Base-by-base conservation (phyloP, 2,329 filamentous ascomycete genomes). In the Bertia moriformis region DNA sequence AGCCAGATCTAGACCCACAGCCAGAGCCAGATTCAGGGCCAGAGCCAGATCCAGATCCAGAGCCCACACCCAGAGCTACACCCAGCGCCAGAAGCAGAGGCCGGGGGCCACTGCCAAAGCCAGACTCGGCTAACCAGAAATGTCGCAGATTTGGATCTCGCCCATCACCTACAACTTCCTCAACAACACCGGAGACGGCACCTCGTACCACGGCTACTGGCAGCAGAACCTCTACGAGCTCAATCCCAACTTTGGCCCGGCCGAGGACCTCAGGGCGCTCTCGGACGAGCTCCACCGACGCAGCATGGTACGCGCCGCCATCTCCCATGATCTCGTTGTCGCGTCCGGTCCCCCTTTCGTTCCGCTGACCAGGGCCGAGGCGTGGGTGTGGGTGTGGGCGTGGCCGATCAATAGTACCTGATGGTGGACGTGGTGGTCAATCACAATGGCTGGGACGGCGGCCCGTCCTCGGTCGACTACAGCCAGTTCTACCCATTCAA, bases 131-230 rank as follows among this genome's bases (percentile, higher is more conserved):
- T n/a, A n/a, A n/a, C n/a, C n/a, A n/a, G n/a, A n/a, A n/a, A n/a
- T n/a, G n/a, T n/a, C 33, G 22, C 17, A 56, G 53, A 54, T 62
- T 29, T 65, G 62, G 62, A 64, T 65, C 15, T 63, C 60, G 1
- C 62, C 62, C 0, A 45, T 64, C 5, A 57, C 56, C 4, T 46
- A 54, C 29, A 60, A 65, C 32, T 47, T 64, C 4, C 49, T 54
- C 5, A 49, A 57, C 18, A 45, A 43, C 15, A 61, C 58, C 2
- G 44, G 41, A 20, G 56, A 56, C 39, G 62, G 62, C 15, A 45
- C 58, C 39, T 55, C 55, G 14, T 65, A 61, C 40, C 60, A 63
- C 40, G 62, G 59, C 12, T 66, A 62, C 44, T 63, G 62, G 62
- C 55, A 59, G 33, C 53, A 63, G 41, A 52, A 65, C 41, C 45